These are phyloP conservation scores for Sparassis latifolia DNA, from an alignment of 1,284 basidiomycete genomes.

Conservation along the genomic window DNA sequence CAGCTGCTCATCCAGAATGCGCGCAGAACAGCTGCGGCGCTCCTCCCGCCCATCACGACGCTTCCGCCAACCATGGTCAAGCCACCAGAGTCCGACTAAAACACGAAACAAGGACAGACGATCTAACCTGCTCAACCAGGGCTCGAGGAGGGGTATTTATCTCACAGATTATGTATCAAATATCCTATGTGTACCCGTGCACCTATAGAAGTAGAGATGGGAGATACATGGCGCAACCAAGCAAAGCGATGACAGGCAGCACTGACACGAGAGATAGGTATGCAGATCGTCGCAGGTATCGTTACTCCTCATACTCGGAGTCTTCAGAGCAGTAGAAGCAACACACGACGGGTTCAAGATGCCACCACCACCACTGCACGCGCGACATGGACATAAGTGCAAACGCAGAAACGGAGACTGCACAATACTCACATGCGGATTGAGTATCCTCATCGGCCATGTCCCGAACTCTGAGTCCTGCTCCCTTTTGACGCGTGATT, in stretches of 20 bases:
- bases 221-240: conserved; percentile 11
- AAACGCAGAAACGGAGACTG: not conserved
- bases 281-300: conserved; percentile 3
- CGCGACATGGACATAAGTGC: conserved; percentile 3
- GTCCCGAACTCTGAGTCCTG: conserved; percentile 46
- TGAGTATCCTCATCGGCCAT: conserved; percentile 62
- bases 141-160: not conserved
- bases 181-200: not conserved
- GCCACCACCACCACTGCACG: conserved; percentile 76
- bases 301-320: conserved; percentile 28
- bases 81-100: conserved; percentile 24
- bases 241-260: not conserved
- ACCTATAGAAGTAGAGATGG: conserved; percentile 1
- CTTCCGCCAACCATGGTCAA: conserved; percentile 84
- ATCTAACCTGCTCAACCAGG: not conserved
- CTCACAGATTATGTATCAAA: not conserved
- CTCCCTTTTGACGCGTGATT: conserved; percentile 22
- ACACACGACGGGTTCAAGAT: conserved; percentile 53
- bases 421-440: conserved; percentile 51
- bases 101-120: conserved; percentile 3
- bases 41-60: conserved; percentile 75
- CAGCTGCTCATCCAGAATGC: conserved; percentile 83
- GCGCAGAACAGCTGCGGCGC: conserved; percentile 56
- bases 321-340: conserved; percentile 38
- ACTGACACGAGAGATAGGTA: conserved; percentile 1